Percentiles rank a stretch among this genome's conserved stretches.
These are phyloP conservation scores for Apiospora aurea DNA, from an alignment of 2,329 filamentous ascomycete species.

Conservation along the genomic window DNA sequence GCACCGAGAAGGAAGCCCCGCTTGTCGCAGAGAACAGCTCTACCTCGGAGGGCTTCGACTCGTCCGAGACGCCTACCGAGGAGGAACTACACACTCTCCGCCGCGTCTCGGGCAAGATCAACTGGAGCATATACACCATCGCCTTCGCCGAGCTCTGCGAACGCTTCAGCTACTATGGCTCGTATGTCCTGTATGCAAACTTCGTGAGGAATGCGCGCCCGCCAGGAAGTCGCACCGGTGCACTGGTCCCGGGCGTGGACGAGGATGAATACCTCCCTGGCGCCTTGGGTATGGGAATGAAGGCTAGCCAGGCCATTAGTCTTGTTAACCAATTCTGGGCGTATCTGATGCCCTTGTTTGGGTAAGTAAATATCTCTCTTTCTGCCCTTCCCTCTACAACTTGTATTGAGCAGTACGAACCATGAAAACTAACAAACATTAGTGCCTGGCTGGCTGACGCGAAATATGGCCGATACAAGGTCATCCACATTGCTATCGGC, in stretches of 20 bases:
- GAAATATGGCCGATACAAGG: slow-evolving; percentile 75
- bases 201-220: slow-evolving; percentile 67
- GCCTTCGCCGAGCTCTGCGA: slow-evolving; percentile 79
- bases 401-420: neutral
- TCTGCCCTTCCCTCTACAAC: neutral
- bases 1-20: slow-evolving; percentile 21
- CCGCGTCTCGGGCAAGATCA: slow-evolving; percentile 69
- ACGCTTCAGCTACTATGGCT: slow-evolving; percentile 80
- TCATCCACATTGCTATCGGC: slow-evolving; percentile 71
- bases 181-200: slow-evolving; percentile 64
- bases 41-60: slow-evolving; percentile 41
- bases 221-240: slow-evolving; percentile 60
- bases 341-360: slow-evolving; percentile 65
- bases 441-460: slow-evolving; percentile 69
- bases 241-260: slow-evolving; percentile 37
- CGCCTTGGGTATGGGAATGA: slow-evolving; percentile 65
- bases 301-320: slow-evolving; percentile 56
- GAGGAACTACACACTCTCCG: slow-evolving; percentile 68
- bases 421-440: neutral
- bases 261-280: slow-evolving; percentile 46
- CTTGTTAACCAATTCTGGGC: slow-evolving; percentile 68
- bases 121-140: slow-evolving; percentile 71
- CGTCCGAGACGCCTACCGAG: slow-evolving; percentile 55
- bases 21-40: neutral
- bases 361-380: slow-evolving; percentile 47